Evolutionary conservation across 2,329 filamentous ascomycete species (phyloP), one percentile per base, ranked within the genome.

Genomic region (Penicillium sp.): DNA sequence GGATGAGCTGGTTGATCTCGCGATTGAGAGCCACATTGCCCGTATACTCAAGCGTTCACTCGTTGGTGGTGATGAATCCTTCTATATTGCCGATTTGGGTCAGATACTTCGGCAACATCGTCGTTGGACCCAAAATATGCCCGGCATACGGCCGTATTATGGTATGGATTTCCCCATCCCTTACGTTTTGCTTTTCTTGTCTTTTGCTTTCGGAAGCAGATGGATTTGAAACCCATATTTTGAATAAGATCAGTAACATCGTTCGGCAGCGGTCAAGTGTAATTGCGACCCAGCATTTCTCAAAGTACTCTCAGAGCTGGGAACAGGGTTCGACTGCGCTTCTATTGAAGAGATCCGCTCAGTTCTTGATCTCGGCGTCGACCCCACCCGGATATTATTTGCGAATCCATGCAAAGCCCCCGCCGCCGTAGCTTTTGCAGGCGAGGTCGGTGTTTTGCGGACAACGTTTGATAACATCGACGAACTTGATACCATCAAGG

Each of bases 381-480:
- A 67, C 35, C 64, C 64, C 9, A 42, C 42, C 8, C 58, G 61
- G 11, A 67, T 69, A 29, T 47, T 69, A 11, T 69, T 66, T 44
- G 66, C 67, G 7, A 62, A 67, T 29, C 67, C 67, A 18, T 66
- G 65, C 53, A 69, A 69, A 27, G 38, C 63, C 2, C 53, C 57
- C 7, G 56, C 62, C 1, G 53, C 58, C 2, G 32, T 68, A 7
- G 42, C 44, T 2, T 60, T 64, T 16, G 66, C 67, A 2, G 41
- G 52, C 6, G 29, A 60, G 8, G 38, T 30, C 1, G 61, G 64
- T 3, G 56, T 69, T 2, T 13, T 47, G 2, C 45, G 51, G 10
- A 68, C 65, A 0, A 67, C 64, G 4, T 69, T 69, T 42, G 65
- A 69, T 39, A 69, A 66, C 16, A 43, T 64, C 26, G 67, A 68